Evolutionary conservation across 192 early-diverging fungal genomes (phyloP).

Genomic region (Glomus cerebriforme): DNA sequence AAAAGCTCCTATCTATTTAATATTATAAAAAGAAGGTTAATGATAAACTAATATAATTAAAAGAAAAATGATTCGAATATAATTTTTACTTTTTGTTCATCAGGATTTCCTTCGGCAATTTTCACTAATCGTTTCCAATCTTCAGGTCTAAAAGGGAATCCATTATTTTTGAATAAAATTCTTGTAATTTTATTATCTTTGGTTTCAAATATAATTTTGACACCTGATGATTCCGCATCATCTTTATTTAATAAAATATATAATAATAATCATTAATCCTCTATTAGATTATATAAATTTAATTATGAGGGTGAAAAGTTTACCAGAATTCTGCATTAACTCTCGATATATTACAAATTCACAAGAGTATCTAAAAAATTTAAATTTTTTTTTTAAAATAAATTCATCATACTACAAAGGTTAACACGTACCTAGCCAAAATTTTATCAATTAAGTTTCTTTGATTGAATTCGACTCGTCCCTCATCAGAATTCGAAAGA

Average conservation of each 20-base stretch:
- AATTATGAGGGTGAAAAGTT: not conserved
- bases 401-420: too few relatives aligned
- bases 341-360: constrained; percentile 89
- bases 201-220: constrained; percentile 63
- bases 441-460: too few relatives aligned
- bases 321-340: constrained; percentile 68
- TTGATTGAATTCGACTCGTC: too few relatives aligned
- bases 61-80: not conserved
- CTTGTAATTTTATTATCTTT: constrained; percentile 37
- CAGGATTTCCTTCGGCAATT: constrained; percentile 93
- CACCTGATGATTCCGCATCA: constrained; percentile 66
- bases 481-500: too few relatives aligned
- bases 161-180: constrained; percentile 80
- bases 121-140: constrained; percentile 82
- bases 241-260: constrained; percentile 50
- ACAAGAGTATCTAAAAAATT: constrained; percentile 65
- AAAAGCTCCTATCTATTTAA: constrained; percentile 69
- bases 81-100: constrained; percentile 51
- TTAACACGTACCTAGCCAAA: too few relatives aligned
- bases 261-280: too few relatives aligned
- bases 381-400: too few relatives aligned
- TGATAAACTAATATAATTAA: not conserved
- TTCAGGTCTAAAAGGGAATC: constrained; percentile 72
- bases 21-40: not conserved
- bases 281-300: not conserved